Percentiles rank a stretch among this genome's conserved stretches.
phyloP scores from a whole-genome alignment of 345 rosid species.

The Geranium brycei region DNA sequence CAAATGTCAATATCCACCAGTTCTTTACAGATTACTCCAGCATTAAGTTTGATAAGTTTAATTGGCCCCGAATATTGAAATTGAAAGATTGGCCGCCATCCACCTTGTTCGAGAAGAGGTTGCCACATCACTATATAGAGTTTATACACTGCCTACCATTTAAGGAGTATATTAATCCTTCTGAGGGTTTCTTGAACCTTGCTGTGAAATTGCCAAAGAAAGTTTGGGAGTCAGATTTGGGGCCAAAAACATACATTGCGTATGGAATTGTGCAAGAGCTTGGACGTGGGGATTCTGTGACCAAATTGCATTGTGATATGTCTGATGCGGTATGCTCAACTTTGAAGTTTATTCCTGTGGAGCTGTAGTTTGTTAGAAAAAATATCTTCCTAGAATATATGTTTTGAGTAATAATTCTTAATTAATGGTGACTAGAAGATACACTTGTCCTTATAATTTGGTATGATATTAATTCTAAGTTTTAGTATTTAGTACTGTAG shows the following conservation, averaged over 20 bases:
- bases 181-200: slow-evolving; percentile 43
- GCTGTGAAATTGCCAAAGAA: slow-evolving; percentile 39
- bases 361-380: background rate
- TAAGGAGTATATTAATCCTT: slow-evolving; percentile 65
- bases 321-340: slow-evolving; percentile 61
- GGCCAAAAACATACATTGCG: slow-evolving; percentile 74
- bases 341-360: background rate
- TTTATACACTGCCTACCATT: slow-evolving; percentile 53
- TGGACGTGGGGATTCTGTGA: slow-evolving; percentile 82
- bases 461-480: too few species aligned
- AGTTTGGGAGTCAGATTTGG: slow-evolving; percentile 63
- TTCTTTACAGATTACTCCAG: slow-evolving; percentile 49
- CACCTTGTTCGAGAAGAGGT: slow-evolving; percentile 30
- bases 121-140: slow-evolving; percentile 68
- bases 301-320: slow-evolving; percentile 83
- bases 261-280: slow-evolving; percentile 56
- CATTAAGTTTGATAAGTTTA: slow-evolving; percentile 16
- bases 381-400: background rate
- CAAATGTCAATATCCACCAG: slow-evolving; percentile 25
- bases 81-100: slow-evolving; percentile 86
- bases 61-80: slow-evolving; percentile 59
- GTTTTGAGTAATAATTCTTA: background rate
- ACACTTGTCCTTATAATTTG: too few species aligned
- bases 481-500: too few species aligned
- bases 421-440: background rate